Evolutionary conservation across 78 protist genomes (phyloP).

Genomic region (Dictyostelium brefeldianum): DNA sequence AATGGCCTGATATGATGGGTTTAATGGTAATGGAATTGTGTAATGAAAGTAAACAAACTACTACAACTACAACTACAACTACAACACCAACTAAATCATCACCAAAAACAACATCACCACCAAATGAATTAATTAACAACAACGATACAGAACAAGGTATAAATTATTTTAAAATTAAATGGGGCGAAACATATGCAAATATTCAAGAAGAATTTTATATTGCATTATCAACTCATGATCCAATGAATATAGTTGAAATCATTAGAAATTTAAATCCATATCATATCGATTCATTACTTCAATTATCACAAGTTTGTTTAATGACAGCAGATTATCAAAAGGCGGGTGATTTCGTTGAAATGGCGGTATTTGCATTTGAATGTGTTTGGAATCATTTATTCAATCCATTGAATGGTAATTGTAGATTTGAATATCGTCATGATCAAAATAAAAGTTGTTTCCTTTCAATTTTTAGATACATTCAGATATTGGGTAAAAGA

Average conservation of each 20-base stretch:
- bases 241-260: conserved; percentile 34
- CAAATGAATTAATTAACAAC: conserved; percentile 4
- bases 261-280: conserved; percentile 60
- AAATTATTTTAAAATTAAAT: conserved; percentile 23
- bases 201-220: conserved; percentile 56
- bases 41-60: not conserved
- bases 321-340: conserved; percentile 67
- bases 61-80: not conserved
- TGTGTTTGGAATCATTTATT: conserved; percentile 53
- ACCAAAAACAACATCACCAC: not conserved
- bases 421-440: conserved; percentile 66
- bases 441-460: conserved; percentile 70
- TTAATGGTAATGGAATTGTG: conserved; percentile 48
- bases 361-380: conserved; percentile 82
- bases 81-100: not conserved
- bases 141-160: not conserved
- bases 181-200: conserved; percentile 47
- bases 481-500: conserved; percentile 82
- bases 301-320: conserved; percentile 68
- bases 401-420: conserved; percentile 50
- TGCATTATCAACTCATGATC: conserved; percentile 49
- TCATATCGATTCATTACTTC: conserved; percentile 75
- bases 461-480: conserved; percentile 69
- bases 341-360: conserved; percentile 80
- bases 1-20: conserved; percentile 56